A percentile compares a stretch with the other conserved stretches of the same genome.
Evolutionary conservation across 2,329 filamentous ascomycete species (phyloP).

Genomic region (Diaporthe amygdali): DNA sequence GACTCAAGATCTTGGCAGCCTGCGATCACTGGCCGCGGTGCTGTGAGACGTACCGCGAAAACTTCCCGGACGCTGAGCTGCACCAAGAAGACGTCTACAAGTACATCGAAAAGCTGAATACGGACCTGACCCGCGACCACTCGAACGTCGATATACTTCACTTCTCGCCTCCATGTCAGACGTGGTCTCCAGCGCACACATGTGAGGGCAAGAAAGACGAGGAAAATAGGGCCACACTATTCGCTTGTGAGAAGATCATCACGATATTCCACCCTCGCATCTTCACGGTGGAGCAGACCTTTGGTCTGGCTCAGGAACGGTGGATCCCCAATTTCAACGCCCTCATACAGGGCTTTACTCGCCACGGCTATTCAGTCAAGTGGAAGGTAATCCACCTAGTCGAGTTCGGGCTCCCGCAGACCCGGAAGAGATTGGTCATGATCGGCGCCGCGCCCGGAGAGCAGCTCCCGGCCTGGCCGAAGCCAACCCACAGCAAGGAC

Average conservation of each 20-base stretch:
- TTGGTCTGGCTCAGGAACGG: slow-evolving; percentile 62
- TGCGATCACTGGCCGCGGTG: slow-evolving; percentile 68
- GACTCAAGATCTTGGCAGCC: slow-evolving; percentile 63
- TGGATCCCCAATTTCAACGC: slow-evolving; percentile 62
- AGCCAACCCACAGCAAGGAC: slow-evolving; percentile 59
- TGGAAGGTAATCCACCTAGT: slow-evolving; percentile 67
- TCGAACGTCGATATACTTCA: slow-evolving; percentile 71
- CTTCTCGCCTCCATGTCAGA: slow-evolving; percentile 79
- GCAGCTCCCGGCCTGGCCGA: slow-evolving; percentile 68
- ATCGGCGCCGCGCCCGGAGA: slow-evolving; percentile 73
- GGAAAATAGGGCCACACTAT: slow-evolving; percentile 66
- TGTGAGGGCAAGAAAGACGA: slow-evolving; percentile 63
- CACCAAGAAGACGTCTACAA: slow-evolving; percentile 52
- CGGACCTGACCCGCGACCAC: slow-evolving; percentile 30
- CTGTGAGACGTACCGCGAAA: slow-evolving; percentile 60
- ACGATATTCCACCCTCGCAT: slow-evolving; percentile 66
- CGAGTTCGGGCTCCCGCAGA: slow-evolving; percentile 57
- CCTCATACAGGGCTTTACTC: slow-evolving; percentile 68
- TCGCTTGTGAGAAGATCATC: slow-evolving; percentile 60
- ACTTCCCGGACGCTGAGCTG: slow-evolving; percentile 60
- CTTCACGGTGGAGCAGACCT: slow-evolving; percentile 81
- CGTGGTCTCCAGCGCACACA: slow-evolving; percentile 76
- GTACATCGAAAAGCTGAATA: slow-evolving; percentile 46
- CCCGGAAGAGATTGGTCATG: slow-evolving; percentile 58
- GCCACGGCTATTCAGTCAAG: slow-evolving; percentile 70